Conservation (phyloP, 176 grass and related monocot genomes). For the Oryza coarctata region DNA sequence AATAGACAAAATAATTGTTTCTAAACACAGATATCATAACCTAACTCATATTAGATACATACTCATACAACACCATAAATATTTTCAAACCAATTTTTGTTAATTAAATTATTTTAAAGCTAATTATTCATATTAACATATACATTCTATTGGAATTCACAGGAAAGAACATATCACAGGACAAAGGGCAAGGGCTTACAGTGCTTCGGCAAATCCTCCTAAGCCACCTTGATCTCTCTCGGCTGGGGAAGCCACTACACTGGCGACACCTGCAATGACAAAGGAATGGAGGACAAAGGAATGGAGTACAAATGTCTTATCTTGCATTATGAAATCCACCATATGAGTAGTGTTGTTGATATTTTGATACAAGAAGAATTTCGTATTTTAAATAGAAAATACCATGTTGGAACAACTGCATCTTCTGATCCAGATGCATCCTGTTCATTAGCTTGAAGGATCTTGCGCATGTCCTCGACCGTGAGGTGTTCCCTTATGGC, state of each 20-base stretch:
- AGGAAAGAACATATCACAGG: background rate
- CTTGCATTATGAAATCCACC: background rate
- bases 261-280: slow-evolving; percentile 46
- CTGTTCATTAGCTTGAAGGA: slow-evolving; percentile 74
- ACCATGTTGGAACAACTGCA: slow-evolving; percentile 62
- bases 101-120: too few species aligned
- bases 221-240: slow-evolving; percentile 72
- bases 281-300: background rate
- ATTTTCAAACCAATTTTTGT: too few species aligned
- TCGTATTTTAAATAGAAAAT: slow-evolving; percentile 12
- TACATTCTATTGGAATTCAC: background rate
- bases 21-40: too few species aligned
- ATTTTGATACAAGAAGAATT: background rate
- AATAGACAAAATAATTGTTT: too few species aligned
- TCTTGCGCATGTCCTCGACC: slow-evolving; percentile 64
- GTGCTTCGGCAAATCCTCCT: slow-evolving; percentile 66
- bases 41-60: too few species aligned
- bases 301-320: background rate
- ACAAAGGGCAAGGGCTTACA: slow-evolving; percentile 45
- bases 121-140: too few species aligned
- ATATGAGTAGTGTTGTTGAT: background rate
- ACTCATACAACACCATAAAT: too few species aligned
- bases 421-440: slow-evolving; percentile 68
- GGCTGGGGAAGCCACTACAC: slow-evolving; percentile 64
- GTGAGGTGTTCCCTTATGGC: slow-evolving; percentile 57